phyloP scores from a whole-genome alignment of 208 protist species.

The Trypanosoma scelopori region DNA sequence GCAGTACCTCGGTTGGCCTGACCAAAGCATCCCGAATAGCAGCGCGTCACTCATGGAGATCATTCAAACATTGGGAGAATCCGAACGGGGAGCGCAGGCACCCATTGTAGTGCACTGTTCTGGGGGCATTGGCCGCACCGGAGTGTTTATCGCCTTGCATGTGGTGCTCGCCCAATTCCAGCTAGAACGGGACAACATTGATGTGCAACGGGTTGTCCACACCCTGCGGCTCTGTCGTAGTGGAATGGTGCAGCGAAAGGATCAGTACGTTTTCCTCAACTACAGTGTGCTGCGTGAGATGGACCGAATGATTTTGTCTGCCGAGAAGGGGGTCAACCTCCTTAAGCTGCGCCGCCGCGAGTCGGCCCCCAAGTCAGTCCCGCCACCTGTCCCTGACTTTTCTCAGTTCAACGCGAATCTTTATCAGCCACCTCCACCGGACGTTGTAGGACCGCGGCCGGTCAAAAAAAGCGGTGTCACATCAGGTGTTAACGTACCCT shows the following conservation, averaged over 20 bases:
- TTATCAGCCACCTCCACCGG: too few species aligned
- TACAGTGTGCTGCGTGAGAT: conserved; percentile 71
- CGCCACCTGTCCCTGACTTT: too few species aligned
- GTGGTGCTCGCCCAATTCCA: conserved; percentile 72
- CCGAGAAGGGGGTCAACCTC: conserved; percentile 55
- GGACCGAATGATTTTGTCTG: conserved; percentile 74
- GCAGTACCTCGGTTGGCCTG: conserved; percentile 84
- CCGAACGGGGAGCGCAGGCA: conserved; percentile 37
- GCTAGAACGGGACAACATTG: conserved; percentile 51
- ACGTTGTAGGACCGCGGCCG: background rate
- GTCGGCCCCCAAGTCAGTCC: background rate
- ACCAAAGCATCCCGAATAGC: conserved; percentile 80
- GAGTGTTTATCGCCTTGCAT: conserved; percentile 85
- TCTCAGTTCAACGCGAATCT: too few species aligned
- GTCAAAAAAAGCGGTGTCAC: background rate
- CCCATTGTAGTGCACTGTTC: conserved; percentile 87
- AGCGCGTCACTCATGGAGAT: conserved; percentile 76
- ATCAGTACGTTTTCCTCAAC: conserved; percentile 85
- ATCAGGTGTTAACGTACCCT: background rate
- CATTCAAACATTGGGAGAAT: conserved; percentile 66
- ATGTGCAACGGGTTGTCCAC: conserved; percentile 58
- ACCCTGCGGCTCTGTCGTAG: conserved; percentile 72
- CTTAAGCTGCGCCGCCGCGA: conserved; percentile 30
- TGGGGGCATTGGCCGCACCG: conserved; percentile 86
- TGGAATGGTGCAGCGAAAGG: conserved; percentile 82